Evolutionary conservation across 1,284 basidiomycete species (phyloP), one percentile per base, ranked within the genome.

Genomic region (Cystobasidiaceae sp.): DNA sequence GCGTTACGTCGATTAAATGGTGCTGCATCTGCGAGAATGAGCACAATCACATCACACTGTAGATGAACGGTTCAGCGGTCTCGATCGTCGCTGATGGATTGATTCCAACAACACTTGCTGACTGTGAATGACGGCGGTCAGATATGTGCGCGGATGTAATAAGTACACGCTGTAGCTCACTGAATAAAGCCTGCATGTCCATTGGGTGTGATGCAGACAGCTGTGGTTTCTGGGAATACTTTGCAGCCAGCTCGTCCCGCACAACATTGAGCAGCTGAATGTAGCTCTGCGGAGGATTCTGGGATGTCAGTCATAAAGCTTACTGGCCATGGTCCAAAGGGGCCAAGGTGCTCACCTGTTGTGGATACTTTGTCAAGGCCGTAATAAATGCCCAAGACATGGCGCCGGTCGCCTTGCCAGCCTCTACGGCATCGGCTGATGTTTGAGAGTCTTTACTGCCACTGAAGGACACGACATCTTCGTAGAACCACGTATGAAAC

Each of bases 241-340:
- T 88, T 56, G 74, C 77, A 19, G 60, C 51, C 37, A 81, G 72
- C 70, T 79, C 77, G 48, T 78, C 76, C 27, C 89, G 83, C 66
- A 94, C 82, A 37, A 80, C 83, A 67, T 80, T 77, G n/a, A 93
- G 82, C 4, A 94, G 82, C 73, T 88, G 82, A 73, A 86, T 84
- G 72, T 93, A 94, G 69, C 84, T 88, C 76, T 89, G 89, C 68
- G 86, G 82, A 11, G 83, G 82, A 74, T 87, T 85, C 72, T 80
- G 78, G 7, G 75, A 85, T 85, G 17, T 69, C 51, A 56, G 68
- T 51, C n/a, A 56, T n/a, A 13, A 61, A 64, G 28, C 34, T 50
- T 13, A 7, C 7, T 11, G 27, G 7, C 4, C 21, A 28, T 19
- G 11, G 6, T 19, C 13, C 4, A 28, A 48, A 8, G 11, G 9